Conservation (phyloP, 768 basidiomycete genomes). For the Kwoniella shandongensis region DNA sequence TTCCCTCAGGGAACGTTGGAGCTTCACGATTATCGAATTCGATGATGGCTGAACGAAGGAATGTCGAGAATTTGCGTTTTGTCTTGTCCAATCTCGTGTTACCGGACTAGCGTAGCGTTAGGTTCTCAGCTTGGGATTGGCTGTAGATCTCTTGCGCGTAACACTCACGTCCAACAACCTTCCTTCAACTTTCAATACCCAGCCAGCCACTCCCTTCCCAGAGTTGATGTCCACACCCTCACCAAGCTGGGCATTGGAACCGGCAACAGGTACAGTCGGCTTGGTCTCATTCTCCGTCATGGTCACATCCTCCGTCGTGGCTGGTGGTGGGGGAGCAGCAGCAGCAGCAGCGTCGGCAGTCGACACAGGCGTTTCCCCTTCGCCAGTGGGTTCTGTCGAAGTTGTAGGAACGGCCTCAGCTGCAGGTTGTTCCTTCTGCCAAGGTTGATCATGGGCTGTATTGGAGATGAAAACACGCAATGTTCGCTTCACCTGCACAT, state of each 20-base stretch:
- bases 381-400: too few species aligned
- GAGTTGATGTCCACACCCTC: constrained; percentile 65
- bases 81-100: constrained; percentile 50
- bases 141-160: constrained; percentile 1
- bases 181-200: constrained; percentile 84
- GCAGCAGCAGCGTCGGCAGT: constrained; percentile 47
- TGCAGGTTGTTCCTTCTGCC: constrained; percentile 62
- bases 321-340: too few species aligned
- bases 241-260: not conserved
- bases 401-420: not conserved
- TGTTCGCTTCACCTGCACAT: constrained; percentile 72
- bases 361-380: not conserved
- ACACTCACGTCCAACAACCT: constrained; percentile 62
- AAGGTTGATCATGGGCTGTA: constrained; percentile 76
- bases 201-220: constrained; percentile 84
- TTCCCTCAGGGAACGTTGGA: constrained; percentile 74
- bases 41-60: constrained; percentile 78
- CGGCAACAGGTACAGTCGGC: not conserved
- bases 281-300: constrained; percentile 15
- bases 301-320: constrained; percentile 12
- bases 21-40: constrained; percentile 81
- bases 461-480: constrained; percentile 84
- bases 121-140: not conserved
- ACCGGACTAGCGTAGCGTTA: constrained; percentile 34
- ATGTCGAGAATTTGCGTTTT: constrained; percentile 74